phyloP scores from a whole-genome alignment of 495 filamentous ascomycete species.

The Lasiosphaeria miniovina region DNA sequence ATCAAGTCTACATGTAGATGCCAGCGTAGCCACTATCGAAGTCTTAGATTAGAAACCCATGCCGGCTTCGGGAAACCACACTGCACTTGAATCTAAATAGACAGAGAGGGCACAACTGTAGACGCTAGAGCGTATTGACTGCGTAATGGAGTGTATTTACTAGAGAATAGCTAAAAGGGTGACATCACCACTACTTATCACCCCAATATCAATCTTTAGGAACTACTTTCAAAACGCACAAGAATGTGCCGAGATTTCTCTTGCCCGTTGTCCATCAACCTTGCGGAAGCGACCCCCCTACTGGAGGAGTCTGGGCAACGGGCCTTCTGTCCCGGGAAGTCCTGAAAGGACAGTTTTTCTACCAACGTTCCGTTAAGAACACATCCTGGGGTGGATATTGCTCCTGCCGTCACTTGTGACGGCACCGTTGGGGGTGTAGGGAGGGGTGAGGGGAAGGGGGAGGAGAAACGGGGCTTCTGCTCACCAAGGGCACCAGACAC shows the following conservation, averaged over 20 bases:
- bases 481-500: background rate
- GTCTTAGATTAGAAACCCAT: background rate
- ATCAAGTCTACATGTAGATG: no score
- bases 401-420: constrained; percentile 48
- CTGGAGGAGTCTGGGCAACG: constrained; percentile 46
- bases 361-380: constrained; percentile 56
- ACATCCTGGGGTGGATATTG: constrained; percentile 46
- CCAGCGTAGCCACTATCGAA: background rate
- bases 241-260: constrained; percentile 60
- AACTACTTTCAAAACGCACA: background rate
- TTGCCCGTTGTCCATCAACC: constrained; percentile 64
- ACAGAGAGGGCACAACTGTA: no score
- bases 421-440: constrained; percentile 46
- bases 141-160: no score
- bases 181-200: background rate
- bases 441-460: constrained; percentile 3
- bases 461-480: background rate
- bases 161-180: no score
- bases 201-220: background rate
- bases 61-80: no score
- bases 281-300: constrained; percentile 39
- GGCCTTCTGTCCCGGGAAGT: constrained; percentile 63
- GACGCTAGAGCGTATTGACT: no score
- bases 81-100: no score
- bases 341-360: constrained; percentile 50